Evolutionary conservation across 768 basidiomycete genomes (phyloP).

Genomic region (Flagelloscypha sp.): DNA sequence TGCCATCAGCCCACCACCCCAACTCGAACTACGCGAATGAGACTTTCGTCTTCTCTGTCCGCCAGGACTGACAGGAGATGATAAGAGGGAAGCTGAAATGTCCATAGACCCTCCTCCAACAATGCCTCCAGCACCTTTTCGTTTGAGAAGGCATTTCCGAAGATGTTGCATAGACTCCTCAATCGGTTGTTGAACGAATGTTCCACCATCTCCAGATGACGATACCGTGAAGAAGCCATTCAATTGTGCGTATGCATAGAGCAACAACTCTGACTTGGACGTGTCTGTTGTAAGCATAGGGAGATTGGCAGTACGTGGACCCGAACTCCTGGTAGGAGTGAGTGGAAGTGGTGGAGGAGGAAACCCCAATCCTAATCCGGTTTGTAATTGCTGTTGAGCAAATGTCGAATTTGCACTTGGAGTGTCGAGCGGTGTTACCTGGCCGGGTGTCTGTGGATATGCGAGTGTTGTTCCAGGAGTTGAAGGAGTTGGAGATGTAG

Average conservation of each 20-base stretch:
- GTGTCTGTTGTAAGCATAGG: too few species aligned
- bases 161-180: constrained; percentile 41
- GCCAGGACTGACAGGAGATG: too few species aligned
- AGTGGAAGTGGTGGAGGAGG: constrained; percentile 4
- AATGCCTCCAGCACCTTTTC: constrained; percentile 29
- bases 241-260: constrained; percentile 82
- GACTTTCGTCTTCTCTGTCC: too few species aligned
- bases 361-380: background rate
- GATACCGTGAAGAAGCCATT: constrained; percentile 57
- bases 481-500: too few species aligned
- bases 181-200: too few species aligned
- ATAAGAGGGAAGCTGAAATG: constrained; percentile 50
- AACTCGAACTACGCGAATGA: constrained; percentile 10
- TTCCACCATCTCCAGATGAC: too few species aligned
- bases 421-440: too few species aligned
- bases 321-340: too few species aligned
- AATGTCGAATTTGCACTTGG: too few species aligned
- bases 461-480: too few species aligned
- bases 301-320: too few species aligned
- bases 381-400: background rate
- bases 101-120: constrained; percentile 79
- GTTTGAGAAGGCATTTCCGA: constrained; percentile 41
- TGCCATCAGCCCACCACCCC: constrained; percentile 16
- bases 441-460: too few species aligned
- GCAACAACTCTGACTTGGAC: constrained; percentile 59